Conservation (phyloP, 2,329 filamentous ascomycete species). For the Calonectria pteridis region DNA sequence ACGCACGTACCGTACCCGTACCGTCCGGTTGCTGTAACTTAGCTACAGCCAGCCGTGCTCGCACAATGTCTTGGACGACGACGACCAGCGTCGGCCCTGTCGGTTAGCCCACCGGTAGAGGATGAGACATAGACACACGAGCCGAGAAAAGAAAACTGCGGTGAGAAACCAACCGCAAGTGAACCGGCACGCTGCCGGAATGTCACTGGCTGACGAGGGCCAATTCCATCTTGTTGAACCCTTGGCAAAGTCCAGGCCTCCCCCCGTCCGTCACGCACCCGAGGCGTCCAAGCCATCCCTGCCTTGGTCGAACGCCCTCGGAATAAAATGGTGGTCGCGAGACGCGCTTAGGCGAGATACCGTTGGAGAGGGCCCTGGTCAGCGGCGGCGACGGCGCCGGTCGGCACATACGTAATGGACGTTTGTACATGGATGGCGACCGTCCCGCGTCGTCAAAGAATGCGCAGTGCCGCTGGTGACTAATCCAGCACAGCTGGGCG, state of each 20-base stretch:
- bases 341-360: slow-evolving; percentile 23
- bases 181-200: slow-evolving; percentile 21
- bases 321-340: slow-evolving; percentile 18
- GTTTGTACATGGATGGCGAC: background rate
- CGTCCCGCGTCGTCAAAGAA: background rate
- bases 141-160: slow-evolving; percentile 20
- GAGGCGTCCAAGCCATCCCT: slow-evolving; percentile 17
- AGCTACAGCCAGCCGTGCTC: background rate
- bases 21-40: background rate
- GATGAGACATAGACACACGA: slow-evolving; percentile 15
- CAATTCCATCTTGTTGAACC: background rate
- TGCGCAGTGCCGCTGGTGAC: background rate
- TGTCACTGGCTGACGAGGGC: background rate
- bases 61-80: slow-evolving; percentile 1
- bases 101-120: slow-evolving; percentile 3
- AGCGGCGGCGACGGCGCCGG: background rate
- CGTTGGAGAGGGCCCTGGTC: slow-evolving; percentile 2
- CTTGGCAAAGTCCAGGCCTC: background rate
- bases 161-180: slow-evolving; percentile 6
- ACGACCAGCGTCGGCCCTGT: background rate
- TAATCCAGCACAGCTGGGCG: background rate
- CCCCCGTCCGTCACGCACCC: slow-evolving; percentile 15
- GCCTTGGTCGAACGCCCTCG: slow-evolving; percentile 12
- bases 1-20: slow-evolving; percentile 16
- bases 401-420: slow-evolving; percentile 1